These are phyloP conservation scores for Cucumis sativus DNA, from an alignment of 306 rosid species.

Conservation along the genomic window DNA sequence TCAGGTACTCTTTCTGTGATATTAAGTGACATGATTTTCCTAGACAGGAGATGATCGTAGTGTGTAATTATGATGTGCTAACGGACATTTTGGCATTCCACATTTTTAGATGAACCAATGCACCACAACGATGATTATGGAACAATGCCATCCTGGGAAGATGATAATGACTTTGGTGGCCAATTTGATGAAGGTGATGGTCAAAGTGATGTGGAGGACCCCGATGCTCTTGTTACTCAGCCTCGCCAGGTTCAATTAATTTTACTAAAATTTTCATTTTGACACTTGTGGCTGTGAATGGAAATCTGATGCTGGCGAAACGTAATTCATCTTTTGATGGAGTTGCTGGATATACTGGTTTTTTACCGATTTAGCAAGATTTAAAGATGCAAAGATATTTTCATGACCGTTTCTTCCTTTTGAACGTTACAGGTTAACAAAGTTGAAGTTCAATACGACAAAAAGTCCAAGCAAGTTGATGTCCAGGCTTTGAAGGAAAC, in stretches of 20 bases:
- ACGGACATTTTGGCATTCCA: neutral
- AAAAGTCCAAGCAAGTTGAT: conserved; percentile 89
- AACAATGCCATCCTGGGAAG: conserved; percentile 46
- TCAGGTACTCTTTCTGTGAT: conserved; percentile 36
- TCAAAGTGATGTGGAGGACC: conserved; percentile 61
- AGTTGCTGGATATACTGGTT: neutral
- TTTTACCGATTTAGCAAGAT: neutral
- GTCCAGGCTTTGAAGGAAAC: conserved; percentile 75
- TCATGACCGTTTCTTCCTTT: conserved; percentile 14
- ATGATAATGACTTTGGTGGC: conserved; percentile 40
- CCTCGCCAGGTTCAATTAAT: conserved; percentile 69
- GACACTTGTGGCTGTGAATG: neutral
- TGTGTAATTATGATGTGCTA: neutral
- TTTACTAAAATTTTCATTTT: neutral
- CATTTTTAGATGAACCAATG: conserved; percentile 37
- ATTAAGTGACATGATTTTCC: neutral
- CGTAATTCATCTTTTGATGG: neutral
- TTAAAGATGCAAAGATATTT: neutral
- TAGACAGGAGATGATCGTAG: neutral
- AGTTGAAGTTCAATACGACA: conserved; percentile 86
- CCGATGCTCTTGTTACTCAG: conserved; percentile 55
- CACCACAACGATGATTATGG: conserved; percentile 39
- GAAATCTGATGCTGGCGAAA: neutral
- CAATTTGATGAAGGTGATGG: conserved; percentile 46
- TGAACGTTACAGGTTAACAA: conserved; percentile 56